Conservation (phyloP, 2,329 filamentous ascomycete genomes). For the Botryotinia globosa region DNA sequence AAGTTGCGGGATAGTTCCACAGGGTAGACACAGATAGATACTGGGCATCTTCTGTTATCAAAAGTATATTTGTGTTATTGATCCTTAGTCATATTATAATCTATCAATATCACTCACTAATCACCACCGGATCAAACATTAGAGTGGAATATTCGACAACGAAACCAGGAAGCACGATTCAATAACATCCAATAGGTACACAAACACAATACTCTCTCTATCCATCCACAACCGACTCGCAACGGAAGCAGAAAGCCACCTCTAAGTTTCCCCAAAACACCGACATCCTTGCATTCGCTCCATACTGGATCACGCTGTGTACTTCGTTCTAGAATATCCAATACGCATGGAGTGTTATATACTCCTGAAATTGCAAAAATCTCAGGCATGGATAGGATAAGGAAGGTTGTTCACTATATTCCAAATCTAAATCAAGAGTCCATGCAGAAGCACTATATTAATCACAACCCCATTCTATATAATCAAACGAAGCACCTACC, state of each 20-base stretch:
- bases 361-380: background rate
- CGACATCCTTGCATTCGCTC: background rate
- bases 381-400: accelerated
- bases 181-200: too few relatives aligned
- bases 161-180: background rate
- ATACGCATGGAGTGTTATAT: background rate
- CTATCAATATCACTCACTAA: accelerated
- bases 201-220: background rate
- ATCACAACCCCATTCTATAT: too few relatives aligned
- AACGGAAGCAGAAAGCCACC: background rate
- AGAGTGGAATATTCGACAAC: background rate
- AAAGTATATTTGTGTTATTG: background rate
- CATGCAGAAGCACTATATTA: accelerated
- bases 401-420: background rate
- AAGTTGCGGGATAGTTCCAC: too few relatives aligned
- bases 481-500: too few relatives aligned
- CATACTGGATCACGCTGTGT: background rate
- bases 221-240: background rate
- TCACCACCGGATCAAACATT: background rate
- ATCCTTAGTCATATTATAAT: background rate
- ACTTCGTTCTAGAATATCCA: background rate
- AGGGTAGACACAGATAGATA: too few relatives aligned
- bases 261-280: background rate
- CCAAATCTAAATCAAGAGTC: accelerated
- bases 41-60: background rate